phyloP scores from a whole-genome alignment of 805 yeast genomes.

The Candida sphagnicola region DNA sequence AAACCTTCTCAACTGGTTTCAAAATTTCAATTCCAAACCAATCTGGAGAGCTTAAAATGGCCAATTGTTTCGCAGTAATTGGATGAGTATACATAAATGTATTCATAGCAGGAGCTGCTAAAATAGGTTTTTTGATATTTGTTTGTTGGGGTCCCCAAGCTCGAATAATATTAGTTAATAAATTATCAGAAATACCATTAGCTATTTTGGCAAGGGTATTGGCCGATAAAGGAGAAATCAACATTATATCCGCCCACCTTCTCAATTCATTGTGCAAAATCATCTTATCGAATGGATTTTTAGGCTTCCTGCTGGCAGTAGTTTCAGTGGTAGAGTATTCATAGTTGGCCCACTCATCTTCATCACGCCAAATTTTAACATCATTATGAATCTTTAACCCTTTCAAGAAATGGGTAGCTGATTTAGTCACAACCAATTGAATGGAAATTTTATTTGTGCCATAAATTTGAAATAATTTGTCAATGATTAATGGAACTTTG shows the following conservation, averaged over 20 bases:
- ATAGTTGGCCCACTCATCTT: conserved; percentile 79
- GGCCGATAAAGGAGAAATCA: conserved; percentile 44
- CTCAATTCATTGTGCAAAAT: conserved; percentile 42
- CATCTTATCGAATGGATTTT: conserved; percentile 33
- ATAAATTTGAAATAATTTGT: conserved; percentile 76
- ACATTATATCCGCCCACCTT: conserved; percentile 46
- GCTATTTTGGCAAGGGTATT: conserved; percentile 42
- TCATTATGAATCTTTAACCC: conserved; percentile 63
- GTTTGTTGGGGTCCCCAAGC: conserved; percentile 33
- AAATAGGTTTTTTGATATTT: conserved; percentile 33
- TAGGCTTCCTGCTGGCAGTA: conserved; percentile 21
- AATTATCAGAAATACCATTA: conserved; percentile 42
- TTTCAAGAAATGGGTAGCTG: conserved; percentile 66
- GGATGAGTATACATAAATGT: conserved; percentile 47
- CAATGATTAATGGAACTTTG: conserved; percentile 85
- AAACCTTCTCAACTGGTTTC: conserved; percentile 44
- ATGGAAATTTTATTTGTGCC: conserved; percentile 67
- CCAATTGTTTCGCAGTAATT: conserved; percentile 37
- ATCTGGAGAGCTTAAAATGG: conserved; percentile 27
- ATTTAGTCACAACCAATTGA: conserved; percentile 78
- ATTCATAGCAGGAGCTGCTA: conserved; percentile 48
- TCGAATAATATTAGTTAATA: conserved; percentile 38
- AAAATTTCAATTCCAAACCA: conserved; percentile 40
- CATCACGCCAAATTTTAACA: conserved; percentile 87
- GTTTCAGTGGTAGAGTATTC: conserved; percentile 20